A percentile compares a stretch with the other conserved stretches of the same genome.
These are phyloP conservation scores for Suillus placidus DNA, from an alignment of 768 basidiomycete species.

Conservation along the genomic window DNA sequence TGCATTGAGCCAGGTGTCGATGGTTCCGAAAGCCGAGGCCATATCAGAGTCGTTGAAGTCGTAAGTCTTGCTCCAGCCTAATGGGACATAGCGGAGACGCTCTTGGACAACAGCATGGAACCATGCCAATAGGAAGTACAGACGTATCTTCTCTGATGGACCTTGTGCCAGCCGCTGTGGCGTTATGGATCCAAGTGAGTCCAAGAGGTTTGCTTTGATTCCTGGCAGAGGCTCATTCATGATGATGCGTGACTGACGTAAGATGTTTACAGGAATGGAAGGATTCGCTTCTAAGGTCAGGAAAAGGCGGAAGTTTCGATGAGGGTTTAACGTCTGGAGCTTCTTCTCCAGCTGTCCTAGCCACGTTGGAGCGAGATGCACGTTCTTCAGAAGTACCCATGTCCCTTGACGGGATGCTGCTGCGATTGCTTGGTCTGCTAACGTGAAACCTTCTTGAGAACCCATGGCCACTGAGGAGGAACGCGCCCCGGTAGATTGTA, in stretches of 20 bases:
- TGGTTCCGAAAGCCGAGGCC: slow-evolving; percentile 87
- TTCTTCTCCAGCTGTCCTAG: slow-evolving; percentile 96
- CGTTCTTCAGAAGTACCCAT: slow-evolving; percentile 98
- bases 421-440: slow-evolving; percentile 96
- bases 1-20: slow-evolving; percentile 84
- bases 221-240: slow-evolving; percentile 99
- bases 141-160: slow-evolving; percentile 87
- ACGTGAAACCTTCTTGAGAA: slow-evolving; percentile 93
- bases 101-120: slow-evolving; percentile 99
- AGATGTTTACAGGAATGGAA: slow-evolving; percentile 92
- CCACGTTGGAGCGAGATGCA: slow-evolving; percentile 95
- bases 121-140: slow-evolving; percentile 98
- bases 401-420: slow-evolving; percentile 89
- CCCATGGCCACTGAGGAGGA: slow-evolving; percentile 97
- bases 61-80: slow-evolving; percentile 96
- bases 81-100: slow-evolving; percentile 90
- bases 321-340: slow-evolving; percentile 85
- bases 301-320: slow-evolving; percentile 94
- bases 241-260: slow-evolving; percentile 92
- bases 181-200: slow-evolving; percentile 78
- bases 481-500: slow-evolving; percentile 73
- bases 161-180: slow-evolving; percentile 76
- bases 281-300: slow-evolving; percentile 98
- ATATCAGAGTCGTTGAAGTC: slow-evolving; percentile 99
- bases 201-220: slow-evolving; percentile 93